A percentile compares a stretch with the other conserved stretches of the same genome.
These are phyloP conservation scores for Xylariales sp. DNA, from an alignment of 2,329 filamentous ascomycete species.

Conservation along the genomic window DNA sequence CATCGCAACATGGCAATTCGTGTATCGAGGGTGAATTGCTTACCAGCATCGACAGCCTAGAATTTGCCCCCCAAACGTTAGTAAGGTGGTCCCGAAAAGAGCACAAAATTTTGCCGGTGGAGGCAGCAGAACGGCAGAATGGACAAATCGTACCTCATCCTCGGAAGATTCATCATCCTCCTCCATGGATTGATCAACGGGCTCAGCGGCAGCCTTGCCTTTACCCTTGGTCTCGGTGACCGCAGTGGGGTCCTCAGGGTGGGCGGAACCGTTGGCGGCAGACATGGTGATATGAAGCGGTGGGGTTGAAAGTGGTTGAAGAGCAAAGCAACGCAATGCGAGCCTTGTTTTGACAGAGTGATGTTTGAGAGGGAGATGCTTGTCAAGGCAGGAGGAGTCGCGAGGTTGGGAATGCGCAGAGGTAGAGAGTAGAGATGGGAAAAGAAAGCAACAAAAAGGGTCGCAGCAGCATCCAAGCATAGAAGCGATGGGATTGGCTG, in stretches of 20 bases:
- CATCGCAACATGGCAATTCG: background rate
- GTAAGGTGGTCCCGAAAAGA: too few species aligned
- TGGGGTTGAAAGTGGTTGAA: too few species aligned
- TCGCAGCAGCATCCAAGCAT: background rate
- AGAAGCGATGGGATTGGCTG: background rate
- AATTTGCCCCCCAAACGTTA: constrained; percentile 3
- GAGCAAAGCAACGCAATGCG: too few species aligned
- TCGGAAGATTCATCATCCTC: constrained; percentile 64
- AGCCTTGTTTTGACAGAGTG: too few species aligned
- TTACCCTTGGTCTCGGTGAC: constrained; percentile 69
- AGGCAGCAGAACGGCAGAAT: constrained; percentile 9
- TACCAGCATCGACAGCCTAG: constrained; percentile 4
- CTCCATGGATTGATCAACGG: constrained; percentile 63
- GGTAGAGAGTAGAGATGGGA: too few species aligned
- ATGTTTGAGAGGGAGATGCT: constrained; percentile 7
- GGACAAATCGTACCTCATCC: constrained; percentile 52
- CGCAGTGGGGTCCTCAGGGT: constrained; percentile 40
- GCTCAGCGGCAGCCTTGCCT: constrained; percentile 67
- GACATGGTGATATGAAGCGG: constrained; percentile 47
- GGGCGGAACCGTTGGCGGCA: constrained; percentile 43
- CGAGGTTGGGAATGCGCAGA: too few species aligned
- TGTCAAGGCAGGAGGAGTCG: too few species aligned
- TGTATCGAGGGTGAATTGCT: too few species aligned
- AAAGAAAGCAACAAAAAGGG: too few species aligned
- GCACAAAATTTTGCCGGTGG: too few species aligned